These are phyloP conservation scores for Rhodotorula sphaerocarpa DNA, from an alignment of 768 basidiomycete genomes.

Conservation along the genomic window DNA sequence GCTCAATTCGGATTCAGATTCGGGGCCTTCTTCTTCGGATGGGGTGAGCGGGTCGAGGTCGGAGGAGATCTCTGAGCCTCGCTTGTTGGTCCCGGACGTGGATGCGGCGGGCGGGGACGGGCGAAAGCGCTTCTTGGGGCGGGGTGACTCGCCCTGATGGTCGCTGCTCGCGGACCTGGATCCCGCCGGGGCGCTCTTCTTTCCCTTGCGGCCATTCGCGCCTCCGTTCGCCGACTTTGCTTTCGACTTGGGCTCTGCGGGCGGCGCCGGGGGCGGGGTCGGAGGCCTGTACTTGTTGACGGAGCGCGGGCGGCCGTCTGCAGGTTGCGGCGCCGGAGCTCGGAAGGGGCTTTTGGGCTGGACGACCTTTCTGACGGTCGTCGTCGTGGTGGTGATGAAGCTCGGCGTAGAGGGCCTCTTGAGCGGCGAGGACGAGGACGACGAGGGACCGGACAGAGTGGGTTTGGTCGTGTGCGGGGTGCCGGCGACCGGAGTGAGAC, in stretches of 20 bases:
- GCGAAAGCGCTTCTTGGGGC: background rate
- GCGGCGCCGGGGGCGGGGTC: background rate
- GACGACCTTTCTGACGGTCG: background rate
- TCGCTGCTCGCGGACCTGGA: no score
- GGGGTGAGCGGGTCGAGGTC: constrained; percentile 9
- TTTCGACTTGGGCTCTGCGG: background rate
- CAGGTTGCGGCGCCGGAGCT: background rate
- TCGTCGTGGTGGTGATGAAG: no score
- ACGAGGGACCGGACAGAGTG: no score
- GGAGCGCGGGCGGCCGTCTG: background rate
- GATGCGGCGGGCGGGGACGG: background rate
- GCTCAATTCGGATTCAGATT: background rate
- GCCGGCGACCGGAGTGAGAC: background rate
- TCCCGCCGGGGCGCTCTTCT: no score
- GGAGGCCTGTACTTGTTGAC: background rate
- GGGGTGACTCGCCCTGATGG: no score
- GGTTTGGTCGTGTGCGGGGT: no score
- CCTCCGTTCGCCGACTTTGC: no score
- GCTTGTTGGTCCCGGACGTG: no score
- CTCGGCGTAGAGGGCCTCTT: no score
- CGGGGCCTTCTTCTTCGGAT: background rate
- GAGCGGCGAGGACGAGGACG: no score
- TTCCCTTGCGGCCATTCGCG: background rate
- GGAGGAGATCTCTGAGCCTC: background rate
- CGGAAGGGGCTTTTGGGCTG: background rate